Base-by-base conservation (phyloP, 768 basidiomycete species). In the Tremella fuciformis region DNA sequence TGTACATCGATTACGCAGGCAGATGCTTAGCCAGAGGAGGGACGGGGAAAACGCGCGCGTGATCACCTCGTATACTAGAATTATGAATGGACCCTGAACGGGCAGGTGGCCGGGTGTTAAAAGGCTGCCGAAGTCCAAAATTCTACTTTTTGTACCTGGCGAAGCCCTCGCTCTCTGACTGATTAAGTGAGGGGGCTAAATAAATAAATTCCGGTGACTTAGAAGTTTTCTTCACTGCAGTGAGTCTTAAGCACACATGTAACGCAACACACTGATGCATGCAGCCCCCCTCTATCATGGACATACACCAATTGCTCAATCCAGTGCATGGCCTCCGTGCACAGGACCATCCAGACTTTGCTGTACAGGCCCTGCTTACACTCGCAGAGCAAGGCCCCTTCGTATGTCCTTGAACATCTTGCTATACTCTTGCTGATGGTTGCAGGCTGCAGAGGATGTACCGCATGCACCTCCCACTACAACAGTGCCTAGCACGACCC, bases 111-210 rank as follows among this genome's bases (percentile, higher is more conserved):
- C n/a, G n/a, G n/a, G n/a, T n/a, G n/a, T n/a, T n/a, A n/a, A n/a
- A n/a, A n/a, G n/a, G n/a, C n/a, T n/a, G n/a, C n/a, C n/a, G n/a
- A n/a, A n/a, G n/a, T n/a, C n/a, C n/a, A n/a, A n/a, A n/a, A n/a
- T n/a, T n/a, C n/a, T n/a, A n/a, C n/a, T n/a, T n/a, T n/a, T 41
- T 41, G 39, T 11, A 41, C 39, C 18, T 18, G 18, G 39, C 18
- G 39, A 41, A 41, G 39, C 39, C 39, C 39, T 41, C 13, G 39
- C 39, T n/a, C 39, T 11, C 11, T 41, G 13, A 41, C 11, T 11
- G 18, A 41, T 41, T 41, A 41, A 41, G 39, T 41, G 39, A 41
- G 39, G 39, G 39, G 39, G 18, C 18, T 41, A 41, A 41, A 41
- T 41, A 41, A 41, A 18, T 11, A 11, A 41, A 11, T 18, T 11